Percentiles rank a stretch among this genome's conserved stretches.
Evolutionary conservation across 371 early-diverging fungal genomes (phyloP).

Genomic region (Mortierella polycephala): DNA sequence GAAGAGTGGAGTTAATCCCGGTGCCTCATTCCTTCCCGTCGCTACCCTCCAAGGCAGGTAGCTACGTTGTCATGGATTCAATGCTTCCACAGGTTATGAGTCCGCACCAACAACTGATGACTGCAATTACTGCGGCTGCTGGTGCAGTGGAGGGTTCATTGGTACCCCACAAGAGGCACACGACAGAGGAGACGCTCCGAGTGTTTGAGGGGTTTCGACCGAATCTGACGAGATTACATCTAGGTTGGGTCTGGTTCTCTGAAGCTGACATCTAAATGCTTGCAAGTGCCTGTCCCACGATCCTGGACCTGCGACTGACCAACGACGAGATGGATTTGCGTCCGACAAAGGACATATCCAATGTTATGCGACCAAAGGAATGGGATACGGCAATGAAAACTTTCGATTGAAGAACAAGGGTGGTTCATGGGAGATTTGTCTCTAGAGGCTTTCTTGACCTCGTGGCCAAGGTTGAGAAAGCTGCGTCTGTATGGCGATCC

Average conservation of each 20-base stretch:
- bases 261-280: conserved; percentile 11
- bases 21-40: conserved; percentile 15
- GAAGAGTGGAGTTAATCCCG: conserved; percentile 13
- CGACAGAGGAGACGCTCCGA: conserved; percentile 9
- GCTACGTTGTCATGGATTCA: background rate
- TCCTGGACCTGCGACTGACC: conserved; percentile 21
- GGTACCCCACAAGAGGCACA: background rate
- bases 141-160: background rate
- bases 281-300: conserved; percentile 13
- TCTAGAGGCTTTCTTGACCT: conserved; percentile 3
- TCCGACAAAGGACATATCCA: background rate
- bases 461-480: conserved; percentile 12
- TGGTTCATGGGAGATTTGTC: background rate
- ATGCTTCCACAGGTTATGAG: background rate
- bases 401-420: background rate
- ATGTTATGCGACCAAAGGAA: background rate
- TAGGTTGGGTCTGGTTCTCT: conserved; percentile 27
- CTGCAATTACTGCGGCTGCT: too few species aligned
- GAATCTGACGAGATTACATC: conserved; percentile 9
- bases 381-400: background rate
- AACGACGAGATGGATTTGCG: conserved; percentile 6
- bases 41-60: background rate
- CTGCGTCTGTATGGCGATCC: conserved; percentile 16
- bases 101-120: too few species aligned
- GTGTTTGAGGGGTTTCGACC: conserved; percentile 10